Evolutionary conservation across 495 filamentous ascomycete genomes (phyloP).

Genomic region (Penicillium silybi): DNA sequence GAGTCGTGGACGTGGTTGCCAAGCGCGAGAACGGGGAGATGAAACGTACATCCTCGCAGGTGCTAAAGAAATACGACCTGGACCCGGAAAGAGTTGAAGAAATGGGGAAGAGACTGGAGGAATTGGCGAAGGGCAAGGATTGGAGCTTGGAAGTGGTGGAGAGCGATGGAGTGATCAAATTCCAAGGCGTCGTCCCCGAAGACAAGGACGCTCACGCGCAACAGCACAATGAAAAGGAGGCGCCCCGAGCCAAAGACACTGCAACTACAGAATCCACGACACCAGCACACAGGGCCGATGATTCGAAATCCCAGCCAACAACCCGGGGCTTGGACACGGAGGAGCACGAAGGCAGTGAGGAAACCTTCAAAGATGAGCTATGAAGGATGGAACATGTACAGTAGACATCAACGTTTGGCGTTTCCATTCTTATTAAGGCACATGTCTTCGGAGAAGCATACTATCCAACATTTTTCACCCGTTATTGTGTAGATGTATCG

Average conservation of each 20-base stretch:
- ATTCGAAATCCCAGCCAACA: slow-evolving; percentile 9
- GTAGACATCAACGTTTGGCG: slow-evolving; percentile 2
- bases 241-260: not conserved
- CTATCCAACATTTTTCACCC: not conserved
- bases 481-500: not conserved
- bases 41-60: slow-evolving; percentile 51
- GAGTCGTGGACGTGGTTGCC: slow-evolving; percentile 47
- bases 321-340: slow-evolving; percentile 15
- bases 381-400: slow-evolving; percentile 23
- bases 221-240: slow-evolving; percentile 1
- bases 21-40: slow-evolving; percentile 56
- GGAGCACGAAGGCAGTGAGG: slow-evolving; percentile 42
- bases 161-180: slow-evolving; percentile 47
- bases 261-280: slow-evolving; percentile 3
- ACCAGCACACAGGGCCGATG: slow-evolving; percentile 8
- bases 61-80: slow-evolving; percentile 66
- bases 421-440: not conserved
- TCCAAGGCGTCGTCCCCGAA: slow-evolving; percentile 36
- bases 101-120: slow-evolving; percentile 53
- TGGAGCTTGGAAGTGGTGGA: slow-evolving; percentile 48
- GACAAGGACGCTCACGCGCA: slow-evolving; percentile 28
- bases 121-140: slow-evolving; percentile 38
- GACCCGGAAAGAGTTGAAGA: slow-evolving; percentile 62
- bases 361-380: slow-evolving; percentile 55
- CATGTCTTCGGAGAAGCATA: not conserved